Evolutionary conservation across 768 basidiomycete species (phyloP), one percentile per base, ranked within the genome.

Genomic region (Hemileccinum rubropunctum): DNA sequence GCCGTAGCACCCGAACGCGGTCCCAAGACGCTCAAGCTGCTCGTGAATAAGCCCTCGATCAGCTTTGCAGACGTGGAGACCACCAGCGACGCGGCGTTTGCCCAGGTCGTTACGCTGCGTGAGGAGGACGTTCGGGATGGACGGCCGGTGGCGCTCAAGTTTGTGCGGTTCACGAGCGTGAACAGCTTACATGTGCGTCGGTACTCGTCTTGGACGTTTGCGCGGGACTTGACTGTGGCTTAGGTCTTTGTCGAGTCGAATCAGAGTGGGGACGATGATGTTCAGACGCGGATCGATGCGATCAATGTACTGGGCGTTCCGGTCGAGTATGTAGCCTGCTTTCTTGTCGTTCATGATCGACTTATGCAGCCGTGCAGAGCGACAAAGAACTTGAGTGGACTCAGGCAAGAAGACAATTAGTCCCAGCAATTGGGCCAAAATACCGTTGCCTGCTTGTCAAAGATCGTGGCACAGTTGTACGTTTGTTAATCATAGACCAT

Each of bases 171-270:
- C 64, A 86, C 86, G 70, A 69, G 64, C 17, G 84, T 88, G 48
- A 85, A 77, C 50, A 79, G 76, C 42, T 63, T 90, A 23, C 82
- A 85, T 63, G 88, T 86, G 55, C 35, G 48, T 10, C 10, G 11
- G 48, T 33, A n/a, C n/a, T n/a, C n/a, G n/a, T n/a, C n/a, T n/a
- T n/a, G n/a, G n/a, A 12, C 3, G n/a, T 34, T 13, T 23, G 34
- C 20, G n/a, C 21, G 1, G 27, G 57, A 62, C n/a, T 0, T n/a
- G 36, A 12, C 5, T 17, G 21, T 14, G 1, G 28, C 4, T 2
- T 51, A 88, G 85, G 77, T 90, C 35, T 89, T 90, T 58, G 78
- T 90, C 35, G 74, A 69, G 32, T 80, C 80, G 6, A 88, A 88
- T 54, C 82, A 87, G 50, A 83, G 78, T 0, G 79, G 59, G 32